Base-by-base conservation (phyloP, 305 asterid species). In the Solanum chacoense region DNA sequence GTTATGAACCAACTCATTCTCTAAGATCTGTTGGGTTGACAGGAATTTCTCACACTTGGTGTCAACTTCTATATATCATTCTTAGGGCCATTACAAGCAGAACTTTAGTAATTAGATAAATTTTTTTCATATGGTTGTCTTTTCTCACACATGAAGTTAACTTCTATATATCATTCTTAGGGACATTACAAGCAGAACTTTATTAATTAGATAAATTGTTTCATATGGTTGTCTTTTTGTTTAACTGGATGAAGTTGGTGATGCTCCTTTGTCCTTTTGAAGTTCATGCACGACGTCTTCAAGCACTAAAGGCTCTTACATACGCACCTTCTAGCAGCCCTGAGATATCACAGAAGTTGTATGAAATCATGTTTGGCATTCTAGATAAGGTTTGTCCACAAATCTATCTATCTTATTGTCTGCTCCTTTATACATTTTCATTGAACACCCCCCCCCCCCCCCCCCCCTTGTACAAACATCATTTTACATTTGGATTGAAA, bases 261-360 rank as follows among this genome's bases (percentile, higher is more conserved):
- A 88, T 91, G 72, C 89, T 90, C 80, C 88, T 90, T 59, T 90
- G 90, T 89, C 76, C 80, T 89, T 87, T 89, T 91, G 92, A 92
- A 98, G 99, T 98, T 95, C 99, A 98, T 93, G 92, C 99, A 59
- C 94, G 99, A 91, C 96, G 99, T 92, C 95, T 98, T 87, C 99
- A 98, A 94, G 99, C 99, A 0, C 87, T 98, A 84, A 98, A 98
- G 96, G 99, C 99, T 92, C 98, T 98, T 85, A 95, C 99, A 31
- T 94, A 98, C 91, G 98, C 98, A 89, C 99, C 99, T 89, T 93
- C 98, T 69, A 94, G 95, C 96, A 96, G 91, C 94, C 90, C 98
- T 42, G 99, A 98, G 90, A 94, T 98, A 91, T 92, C 94, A 87
- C 92, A 97, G 89, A 96, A 93, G 95, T 88, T 98, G 92, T 98